Evolutionary conservation across 441 rosid genomes (phyloP).

Genomic region (Corymbia citriodora): DNA sequence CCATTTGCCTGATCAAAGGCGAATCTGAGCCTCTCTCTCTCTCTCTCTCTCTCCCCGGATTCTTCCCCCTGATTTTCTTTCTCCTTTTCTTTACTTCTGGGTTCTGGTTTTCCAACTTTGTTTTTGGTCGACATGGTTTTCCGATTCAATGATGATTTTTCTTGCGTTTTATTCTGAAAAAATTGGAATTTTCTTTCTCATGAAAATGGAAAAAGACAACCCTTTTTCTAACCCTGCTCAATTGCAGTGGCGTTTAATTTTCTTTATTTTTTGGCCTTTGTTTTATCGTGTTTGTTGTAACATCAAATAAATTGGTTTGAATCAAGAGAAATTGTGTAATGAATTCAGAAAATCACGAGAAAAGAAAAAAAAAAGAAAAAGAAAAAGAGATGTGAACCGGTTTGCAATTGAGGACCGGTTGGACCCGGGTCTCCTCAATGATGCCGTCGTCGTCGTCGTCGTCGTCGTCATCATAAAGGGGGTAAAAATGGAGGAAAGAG

Average conservation of each 20-base stretch:
- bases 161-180: not conserved
- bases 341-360: not conserved
- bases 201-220: not conserved
- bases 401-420: not conserved
- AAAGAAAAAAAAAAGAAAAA: not conserved
- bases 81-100: not conserved
- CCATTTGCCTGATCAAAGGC: not conserved
- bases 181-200: not conserved
- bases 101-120: not conserved
- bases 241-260: not conserved
- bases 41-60: not conserved
- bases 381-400: not conserved
- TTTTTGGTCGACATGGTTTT: not conserved
- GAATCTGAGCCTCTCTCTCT: not conserved
- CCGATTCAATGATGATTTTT: not conserved
- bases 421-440: not conserved
- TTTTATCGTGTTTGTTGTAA: not conserved
- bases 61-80: not conserved
- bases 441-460: not conserved
- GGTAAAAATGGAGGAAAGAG: not conserved
- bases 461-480: not conserved
- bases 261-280: not conserved
- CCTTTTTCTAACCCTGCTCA: not conserved
- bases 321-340: not conserved
- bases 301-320: fast-evolving